phyloP scores from a whole-genome alignment of 2,329 filamentous ascomycete species.

The Hypoxylon sp. region DNA sequence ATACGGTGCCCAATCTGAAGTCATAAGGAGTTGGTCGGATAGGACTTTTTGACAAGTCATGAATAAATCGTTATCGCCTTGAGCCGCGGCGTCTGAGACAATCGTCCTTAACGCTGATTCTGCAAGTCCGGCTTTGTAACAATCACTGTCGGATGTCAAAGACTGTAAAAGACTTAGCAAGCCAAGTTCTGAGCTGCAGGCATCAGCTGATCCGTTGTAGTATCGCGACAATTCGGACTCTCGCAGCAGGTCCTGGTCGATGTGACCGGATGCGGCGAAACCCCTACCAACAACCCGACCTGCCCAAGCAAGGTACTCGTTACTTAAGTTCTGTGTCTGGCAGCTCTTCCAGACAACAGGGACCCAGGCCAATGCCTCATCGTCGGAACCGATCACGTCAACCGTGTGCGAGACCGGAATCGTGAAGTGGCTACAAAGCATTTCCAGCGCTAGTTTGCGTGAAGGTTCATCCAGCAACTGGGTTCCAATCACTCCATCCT shows the following conservation, averaged over 20 bases:
- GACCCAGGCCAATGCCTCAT: constrained; percentile 72
- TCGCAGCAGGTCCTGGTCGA: constrained; percentile 71
- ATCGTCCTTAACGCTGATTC: constrained; percentile 72
- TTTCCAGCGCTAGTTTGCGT: constrained; percentile 76
- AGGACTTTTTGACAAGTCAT: constrained; percentile 68
- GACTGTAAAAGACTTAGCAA: constrained; percentile 74
- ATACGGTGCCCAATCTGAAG: constrained; percentile 72
- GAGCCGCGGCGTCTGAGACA: constrained; percentile 66
- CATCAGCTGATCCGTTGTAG: constrained; percentile 62
- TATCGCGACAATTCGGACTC: constrained; percentile 71
- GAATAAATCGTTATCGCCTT: constrained; percentile 64
- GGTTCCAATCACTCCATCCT: constrained; percentile 74
- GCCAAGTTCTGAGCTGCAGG: constrained; percentile 73
- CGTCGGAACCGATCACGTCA: constrained; percentile 79
- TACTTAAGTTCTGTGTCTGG: constrained; percentile 71
- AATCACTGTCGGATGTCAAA: constrained; percentile 71
- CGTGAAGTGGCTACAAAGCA: constrained; percentile 82
- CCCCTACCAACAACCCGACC: constrained; percentile 86
- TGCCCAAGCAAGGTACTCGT: constrained; percentile 85
- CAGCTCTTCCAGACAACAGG: constrained; percentile 84
- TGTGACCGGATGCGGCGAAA: constrained; percentile 81
- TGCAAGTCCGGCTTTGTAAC: constrained; percentile 69
- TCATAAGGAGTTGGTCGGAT: constrained; percentile 64
- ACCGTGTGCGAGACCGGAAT: constrained; percentile 69
- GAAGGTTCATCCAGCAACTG: constrained; percentile 79